Percentiles rank a stretch among this genome's conserved stretches.
Evolutionary conservation across 257 asterid species (phyloP).

Genomic region (Eucommia ulmoides): DNA sequence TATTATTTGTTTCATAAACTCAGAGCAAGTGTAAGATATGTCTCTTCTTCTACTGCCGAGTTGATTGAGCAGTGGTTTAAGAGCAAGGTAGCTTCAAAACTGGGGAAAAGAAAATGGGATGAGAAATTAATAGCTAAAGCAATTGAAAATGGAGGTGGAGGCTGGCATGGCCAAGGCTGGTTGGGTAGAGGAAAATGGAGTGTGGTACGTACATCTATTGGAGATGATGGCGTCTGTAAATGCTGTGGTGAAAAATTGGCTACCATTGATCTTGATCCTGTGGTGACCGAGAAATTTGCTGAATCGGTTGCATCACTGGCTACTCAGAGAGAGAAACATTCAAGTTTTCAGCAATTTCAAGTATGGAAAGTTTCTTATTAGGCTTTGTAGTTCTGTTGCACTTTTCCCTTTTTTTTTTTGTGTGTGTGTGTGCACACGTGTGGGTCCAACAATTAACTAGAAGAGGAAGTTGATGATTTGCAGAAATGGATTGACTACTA

Average conservation of each 20-base stretch:
- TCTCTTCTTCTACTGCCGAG: conserved; percentile 50
- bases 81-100: conserved; percentile 52
- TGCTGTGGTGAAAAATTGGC: conserved; percentile 55
- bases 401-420: too few species aligned
- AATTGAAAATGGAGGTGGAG: conserved; percentile 62
- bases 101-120: conserved; percentile 74
- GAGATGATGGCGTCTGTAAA: conserved; percentile 55
- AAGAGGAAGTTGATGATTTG: conserved; percentile 10
- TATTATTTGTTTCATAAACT: conserved; percentile 65
- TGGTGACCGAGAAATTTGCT: conserved; percentile 65
- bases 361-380: conserved; percentile 23
- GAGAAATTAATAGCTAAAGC: conserved; percentile 28
- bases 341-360: conserved; percentile 73
- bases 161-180: conserved; percentile 94
- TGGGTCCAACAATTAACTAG: conserved; percentile 12
- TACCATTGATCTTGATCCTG: conserved; percentile 73
- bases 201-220: conserved; percentile 33
- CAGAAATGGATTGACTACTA: conserved; percentile 84
- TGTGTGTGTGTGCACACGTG: too few species aligned
- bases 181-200: conserved; percentile 75
- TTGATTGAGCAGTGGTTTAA: conserved; percentile 64
- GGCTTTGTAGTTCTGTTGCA: conserved; percentile 4
- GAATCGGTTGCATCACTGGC: conserved; percentile 70
- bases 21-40: conserved; percentile 63
- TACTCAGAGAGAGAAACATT: conserved; percentile 43